These are phyloP conservation scores for Gynostemma pentaphyllum DNA, from an alignment of 306 rosid genomes.

Conservation along the genomic window DNA sequence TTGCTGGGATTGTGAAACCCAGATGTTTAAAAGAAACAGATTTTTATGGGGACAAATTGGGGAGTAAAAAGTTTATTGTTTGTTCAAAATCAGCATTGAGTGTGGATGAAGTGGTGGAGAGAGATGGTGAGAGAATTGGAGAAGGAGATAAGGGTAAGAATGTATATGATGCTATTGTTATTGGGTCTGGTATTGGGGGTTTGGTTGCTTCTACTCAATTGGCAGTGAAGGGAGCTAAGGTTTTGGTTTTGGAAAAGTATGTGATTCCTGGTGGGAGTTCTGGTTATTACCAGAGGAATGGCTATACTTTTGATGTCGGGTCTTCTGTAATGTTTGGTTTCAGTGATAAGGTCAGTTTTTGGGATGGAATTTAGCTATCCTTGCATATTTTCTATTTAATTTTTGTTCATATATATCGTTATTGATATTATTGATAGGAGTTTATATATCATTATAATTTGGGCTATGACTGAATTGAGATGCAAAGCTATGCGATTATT, in stretches of 20 bases:
- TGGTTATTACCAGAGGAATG: slow-evolving; percentile 77
- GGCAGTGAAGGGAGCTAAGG: slow-evolving; percentile 88
- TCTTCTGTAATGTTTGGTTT: slow-evolving; percentile 99
- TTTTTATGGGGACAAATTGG: slow-evolving; percentile 4
- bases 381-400: background rate
- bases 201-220: slow-evolving; percentile 84
- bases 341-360: slow-evolving; percentile 68
- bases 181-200: slow-evolving; percentile 96
- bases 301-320: slow-evolving; percentile 90
- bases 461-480: background rate
- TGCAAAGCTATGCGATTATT: background rate
- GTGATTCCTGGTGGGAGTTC: slow-evolving; percentile 99
- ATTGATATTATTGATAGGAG: background rate
- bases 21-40: background rate
- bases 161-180: slow-evolving; percentile 69
- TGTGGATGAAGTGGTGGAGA: slow-evolving; percentile 29
- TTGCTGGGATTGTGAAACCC: background rate
- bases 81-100: slow-evolving; percentile 25
- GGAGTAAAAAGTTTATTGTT: slow-evolving; percentile 20
- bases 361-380: background rate
- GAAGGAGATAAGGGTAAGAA: slow-evolving; percentile 13
- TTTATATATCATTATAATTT: no score
- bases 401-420: background rate
- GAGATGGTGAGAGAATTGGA: slow-evolving; percentile 18
- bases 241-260: slow-evolving; percentile 86